Evolutionary conservation across 371 early-diverging fungal species (phyloP), one percentile per base, ranked within the genome.

Genomic region (Actinomortierella ambigua): DNA sequence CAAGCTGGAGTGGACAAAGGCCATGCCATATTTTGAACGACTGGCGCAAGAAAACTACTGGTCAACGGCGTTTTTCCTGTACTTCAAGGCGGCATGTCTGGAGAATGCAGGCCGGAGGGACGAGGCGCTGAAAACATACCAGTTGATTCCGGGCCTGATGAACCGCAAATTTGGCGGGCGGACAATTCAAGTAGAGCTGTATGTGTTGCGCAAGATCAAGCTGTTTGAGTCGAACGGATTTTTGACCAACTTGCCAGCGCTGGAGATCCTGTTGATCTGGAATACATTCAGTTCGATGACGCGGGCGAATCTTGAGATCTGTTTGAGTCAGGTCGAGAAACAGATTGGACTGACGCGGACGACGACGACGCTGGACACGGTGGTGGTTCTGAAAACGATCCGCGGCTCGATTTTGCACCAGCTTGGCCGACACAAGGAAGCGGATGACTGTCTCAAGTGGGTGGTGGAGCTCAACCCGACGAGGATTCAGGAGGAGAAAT

Each of bases 181-280:
- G 18, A 81, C 80, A 17, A 81, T 82, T 2, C 75, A 80, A 17
- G 70, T 84, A n/a, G 88, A 88, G 28, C 80, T 80, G 28, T 86
- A 77, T 65, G 79, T 86, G 11, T 58, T 71, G 5, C 79, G 81
- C 3, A 81, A 85, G 24, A 75, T 84, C 18, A 78, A 80, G 2
- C 70, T 84, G 54, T 84, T 84, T 58, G 81, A 84, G 34, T 67
- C 79, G 26, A 82, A 80, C 51, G 82, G 80, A 2, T 86, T 83
- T 59, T 82, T 84, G 65, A 76, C 85, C 27, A 77, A 75, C 49
- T 53, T 77, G 22, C 85, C 85, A 1, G 82, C 80, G 0, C 59
- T 86, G 7, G 88, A 88, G 56, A 82, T 88, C 13, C 55, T 85
- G 24, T 71, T 77, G 42, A 75, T 85, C 34, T 86, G 87, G 86